Evolutionary conservation across 768 basidiomycete genomes (phyloP).

Genomic region (Rhizopogon vesiculosus): DNA sequence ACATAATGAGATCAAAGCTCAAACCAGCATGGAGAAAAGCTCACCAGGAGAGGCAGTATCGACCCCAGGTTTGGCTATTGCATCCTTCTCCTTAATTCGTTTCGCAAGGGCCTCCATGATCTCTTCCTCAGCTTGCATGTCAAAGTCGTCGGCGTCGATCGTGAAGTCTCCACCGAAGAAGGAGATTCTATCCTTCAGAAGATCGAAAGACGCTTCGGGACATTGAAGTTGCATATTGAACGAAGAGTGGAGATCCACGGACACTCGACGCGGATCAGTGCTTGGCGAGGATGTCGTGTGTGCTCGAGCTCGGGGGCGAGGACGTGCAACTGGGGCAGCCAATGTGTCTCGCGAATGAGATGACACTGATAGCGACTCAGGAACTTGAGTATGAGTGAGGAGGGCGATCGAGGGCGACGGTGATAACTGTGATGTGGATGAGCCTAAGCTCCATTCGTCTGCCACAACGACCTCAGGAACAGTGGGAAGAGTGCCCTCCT

Average conservation of each 20-base stretch:
- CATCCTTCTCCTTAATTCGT: slow-evolving; percentile 10
- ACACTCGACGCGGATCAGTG: slow-evolving; percentile 21
- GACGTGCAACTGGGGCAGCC: slow-evolving; percentile 5
- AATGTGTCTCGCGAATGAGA: background rate
- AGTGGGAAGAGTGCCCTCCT: background rate
- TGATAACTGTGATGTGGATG: slow-evolving; percentile 1
- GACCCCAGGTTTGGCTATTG: background rate
- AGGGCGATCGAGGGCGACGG: slow-evolving; percentile 4
- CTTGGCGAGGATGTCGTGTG: slow-evolving; percentile 1
- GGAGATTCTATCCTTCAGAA: slow-evolving; percentile 31
- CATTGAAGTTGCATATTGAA: slow-evolving; percentile 30
- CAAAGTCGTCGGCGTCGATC: slow-evolving; percentile 20
- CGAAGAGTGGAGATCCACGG: slow-evolving; percentile 30
- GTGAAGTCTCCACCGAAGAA: slow-evolving; percentile 27
- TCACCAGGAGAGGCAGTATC: background rate
- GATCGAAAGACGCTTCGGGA: slow-evolving; percentile 29
- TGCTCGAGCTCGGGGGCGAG: slow-evolving; percentile 9
- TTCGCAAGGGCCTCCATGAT: slow-evolving; percentile 15
- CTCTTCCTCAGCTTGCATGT: slow-evolving; percentile 18
- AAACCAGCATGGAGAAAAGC: background rate
- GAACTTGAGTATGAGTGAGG: slow-evolving; percentile 2
- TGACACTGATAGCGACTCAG: background rate
- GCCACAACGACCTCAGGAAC: background rate
- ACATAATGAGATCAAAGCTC: background rate
- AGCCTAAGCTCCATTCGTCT: background rate